These are phyloP conservation scores for Colletotrichum chrysophilum DNA, from an alignment of 2,329 filamentous ascomycete species.

Conservation along the genomic window DNA sequence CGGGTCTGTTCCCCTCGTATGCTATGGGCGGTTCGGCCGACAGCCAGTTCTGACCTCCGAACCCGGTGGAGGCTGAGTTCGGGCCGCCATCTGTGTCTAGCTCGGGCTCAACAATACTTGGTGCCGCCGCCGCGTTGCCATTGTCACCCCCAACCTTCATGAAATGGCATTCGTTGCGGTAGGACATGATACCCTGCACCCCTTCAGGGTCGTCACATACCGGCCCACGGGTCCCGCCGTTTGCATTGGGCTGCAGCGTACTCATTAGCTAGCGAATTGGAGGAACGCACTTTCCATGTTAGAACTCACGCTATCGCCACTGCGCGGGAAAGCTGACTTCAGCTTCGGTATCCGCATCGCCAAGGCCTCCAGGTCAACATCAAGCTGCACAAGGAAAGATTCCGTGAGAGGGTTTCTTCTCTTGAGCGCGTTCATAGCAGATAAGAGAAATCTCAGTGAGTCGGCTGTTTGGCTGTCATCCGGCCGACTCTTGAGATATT, in stretches of 20 bases:
- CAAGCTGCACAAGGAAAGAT: conserved; percentile 91
- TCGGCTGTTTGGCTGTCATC: conserved; percentile 80
- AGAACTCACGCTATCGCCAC: conserved; percentile 54
- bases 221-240: conserved; percentile 23
- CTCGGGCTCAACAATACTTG: conserved; percentile 45
- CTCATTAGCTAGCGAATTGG: conserved; percentile 24
- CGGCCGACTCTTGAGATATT: conserved; percentile 93
- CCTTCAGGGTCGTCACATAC: conserved; percentile 36
- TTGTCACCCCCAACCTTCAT: conserved; percentile 45
- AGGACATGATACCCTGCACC: conserved; percentile 45
- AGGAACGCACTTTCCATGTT: neutral
- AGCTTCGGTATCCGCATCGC: conserved; percentile 66
- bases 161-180: conserved; percentile 49
- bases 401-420: conserved; percentile 89
- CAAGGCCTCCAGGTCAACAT: conserved; percentile 85
- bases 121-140: conserved; percentile 41
- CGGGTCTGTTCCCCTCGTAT: conserved; percentile 9
- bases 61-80: conserved; percentile 27
- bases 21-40: conserved; percentile 44
- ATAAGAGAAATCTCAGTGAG: conserved; percentile 87
- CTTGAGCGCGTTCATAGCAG: conserved; percentile 89
- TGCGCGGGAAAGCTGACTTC: conserved; percentile 58
- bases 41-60: conserved; percentile 41
- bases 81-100: conserved; percentile 30
- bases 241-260: conserved; percentile 31